Base-by-base conservation (phyloP, 2,329 filamentous ascomycete genomes). In the Aspergillus texensis region DNA sequence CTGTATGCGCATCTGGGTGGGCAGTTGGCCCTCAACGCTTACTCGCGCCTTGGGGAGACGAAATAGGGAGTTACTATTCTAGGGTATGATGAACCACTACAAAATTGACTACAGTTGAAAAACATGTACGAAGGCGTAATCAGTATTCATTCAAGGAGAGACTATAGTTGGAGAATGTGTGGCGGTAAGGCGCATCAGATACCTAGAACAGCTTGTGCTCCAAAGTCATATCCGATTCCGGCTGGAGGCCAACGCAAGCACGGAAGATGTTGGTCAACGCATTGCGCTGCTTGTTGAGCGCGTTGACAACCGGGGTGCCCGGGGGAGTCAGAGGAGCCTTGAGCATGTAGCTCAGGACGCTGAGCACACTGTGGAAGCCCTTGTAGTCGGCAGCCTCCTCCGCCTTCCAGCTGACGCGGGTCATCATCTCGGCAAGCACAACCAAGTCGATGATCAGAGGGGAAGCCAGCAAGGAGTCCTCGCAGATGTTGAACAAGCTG, bases 241-340 rank as follows among this genome's bases (percentile, higher is more conserved):
- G 95, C 86, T 97, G 92, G 65, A 99, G 87, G 69, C 95, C 95
- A 73, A 99, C 90, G 75, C 94, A 98, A 69, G 95, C 95, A 75
- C 94, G 93, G 89, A 99, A 96, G 82, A 99, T 97, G 85, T 99
- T 99, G 80, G 92, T 95, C 78, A 99, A 81, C 50, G 94, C 94
- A 70, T 89, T 91, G 70, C 95, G 93, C 86, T 99, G 95, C 88
- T 99, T 99, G 75, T 91, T 93, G 69, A 99, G 86, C 63, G 95
- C 88, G 76, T 99, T 99, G 83, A 99, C 87, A 64, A 99, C 95
- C 4, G 95, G 95, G 12, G 95, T 97, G 70, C 95, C 95, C 1
- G 94, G 90, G 56, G 95, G 95, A 43, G 94, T 97, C 79, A 98
- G 81, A 45, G 95, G 95, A 62, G 95, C 95, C 84, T 91, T 91